Base-by-base conservation (phyloP, 306 rosid genomes). In the Dicorynia guianensis region DNA sequence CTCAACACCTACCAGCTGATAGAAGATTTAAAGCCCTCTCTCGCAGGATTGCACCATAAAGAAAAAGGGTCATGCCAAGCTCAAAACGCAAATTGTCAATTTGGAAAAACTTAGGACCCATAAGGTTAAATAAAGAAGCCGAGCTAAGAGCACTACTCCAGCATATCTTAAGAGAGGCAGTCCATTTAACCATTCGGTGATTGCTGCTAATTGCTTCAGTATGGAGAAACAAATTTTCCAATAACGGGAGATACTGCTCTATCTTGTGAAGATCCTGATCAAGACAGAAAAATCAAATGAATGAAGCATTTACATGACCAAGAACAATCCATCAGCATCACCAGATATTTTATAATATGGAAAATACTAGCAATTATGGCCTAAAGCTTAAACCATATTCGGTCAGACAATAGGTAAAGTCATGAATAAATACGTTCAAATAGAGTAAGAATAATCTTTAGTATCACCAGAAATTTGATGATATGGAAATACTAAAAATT, bases 121-220 rank as follows among this genome's bases (percentile, higher is more conserved):
- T 76, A 15, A 91, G 80, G 12, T 69, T 81, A 77, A 89, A 89
- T 77, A 86, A 68, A 38, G 87, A 77, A 69, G 90, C 74, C 48
- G 96, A 76, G 75, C 79, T 76, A 30, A 92, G 83, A 60, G 84
- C 79, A 74, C 90, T 92, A 44, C 87, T 79, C 97, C 97, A 92
- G 15, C 88, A 74, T 70, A 89, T 81, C 82, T 82, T 86, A 25
- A 85, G 89, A 53, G 83, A 68, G 15, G 83, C 66, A 19, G 85
- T 79, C 88, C 90, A 80, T 10, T 59, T 86, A 60, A 44, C 63
- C 20, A 83, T 78, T 74, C 6, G 81, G 64, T 13, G 2, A 60
- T 70, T 61, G 64, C 63, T 49, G 68, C 74, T 58, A 58, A 30
- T 50, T 75, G 18, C 69, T 59, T 81, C 83, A 44, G 63, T 70